phyloP scores from a whole-genome alignment of 2,329 filamentous ascomycete species.

The Curvularia verruculosa region DNA sequence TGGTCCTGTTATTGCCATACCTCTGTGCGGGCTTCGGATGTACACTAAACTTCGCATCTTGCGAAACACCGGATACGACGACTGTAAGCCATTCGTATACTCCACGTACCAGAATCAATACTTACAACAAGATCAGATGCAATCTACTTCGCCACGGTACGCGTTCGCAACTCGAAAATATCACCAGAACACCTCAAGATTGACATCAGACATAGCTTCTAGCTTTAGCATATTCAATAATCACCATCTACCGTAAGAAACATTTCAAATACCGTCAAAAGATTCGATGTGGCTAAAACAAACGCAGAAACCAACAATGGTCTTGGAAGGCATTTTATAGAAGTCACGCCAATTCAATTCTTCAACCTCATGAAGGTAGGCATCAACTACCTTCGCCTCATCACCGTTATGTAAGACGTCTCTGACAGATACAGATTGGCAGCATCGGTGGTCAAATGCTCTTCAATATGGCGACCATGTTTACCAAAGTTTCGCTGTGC shows the following conservation, averaged over 20 bases:
- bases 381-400: background rate
- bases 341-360: conserved; percentile 18
- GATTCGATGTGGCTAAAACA: background rate
- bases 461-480: conserved; percentile 21
- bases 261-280: background rate
- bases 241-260: conserved; percentile 17
- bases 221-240: conserved; percentile 20
- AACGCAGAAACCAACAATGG: conserved; percentile 24
- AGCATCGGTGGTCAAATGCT: conserved; percentile 23
- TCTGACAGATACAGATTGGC: conserved; percentile 15
- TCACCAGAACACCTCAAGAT: background rate
- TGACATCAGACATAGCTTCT: conserved; percentile 12
- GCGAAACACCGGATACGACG: conserved; percentile 21
- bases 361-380: conserved; percentile 24
- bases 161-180: background rate
- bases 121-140: conserved; percentile 9
- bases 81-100: conserved; percentile 10
- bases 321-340: conserved; percentile 22
- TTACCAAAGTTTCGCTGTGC: conserved; percentile 22
- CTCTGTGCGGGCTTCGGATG: conserved; percentile 18
- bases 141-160: conserved; percentile 18
- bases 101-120: background rate
- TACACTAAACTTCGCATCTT: conserved; percentile 24
- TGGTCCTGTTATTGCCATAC: conserved; percentile 18
- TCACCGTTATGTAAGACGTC: background rate